These are phyloP conservation scores for Aspergillus ruber DNA, from an alignment of 2,329 filamentous ascomycete genomes.

Conservation along the genomic window DNA sequence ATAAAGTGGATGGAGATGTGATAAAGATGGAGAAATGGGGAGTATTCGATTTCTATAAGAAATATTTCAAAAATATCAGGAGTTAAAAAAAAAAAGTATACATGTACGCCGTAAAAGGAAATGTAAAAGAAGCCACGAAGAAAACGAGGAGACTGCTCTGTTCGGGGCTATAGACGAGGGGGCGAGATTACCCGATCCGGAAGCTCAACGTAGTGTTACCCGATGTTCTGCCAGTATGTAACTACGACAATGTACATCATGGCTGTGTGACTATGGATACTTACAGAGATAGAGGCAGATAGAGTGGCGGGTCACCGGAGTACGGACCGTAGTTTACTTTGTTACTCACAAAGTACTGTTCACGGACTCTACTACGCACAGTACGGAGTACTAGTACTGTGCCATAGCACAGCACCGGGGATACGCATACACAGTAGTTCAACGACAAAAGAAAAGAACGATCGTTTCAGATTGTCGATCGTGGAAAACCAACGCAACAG, in stretches of 20 bases:
- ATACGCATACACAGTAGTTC: neutral
- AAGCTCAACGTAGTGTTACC: neutral
- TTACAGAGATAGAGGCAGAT: neutral
- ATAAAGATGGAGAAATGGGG: neutral
- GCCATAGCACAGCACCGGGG: neutral
- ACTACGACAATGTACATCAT: neutral
- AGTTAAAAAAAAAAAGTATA: neutral
- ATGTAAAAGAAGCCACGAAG: neutral
- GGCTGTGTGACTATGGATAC: neutral
- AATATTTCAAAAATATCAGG: neutral
- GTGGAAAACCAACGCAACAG: neutral
- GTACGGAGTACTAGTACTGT: neutral
- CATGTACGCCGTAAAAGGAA: neutral
- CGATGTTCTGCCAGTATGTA: neutral
- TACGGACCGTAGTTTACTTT: too few species aligned
- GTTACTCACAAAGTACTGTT: too few species aligned
- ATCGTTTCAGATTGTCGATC: constrained; percentile 1
- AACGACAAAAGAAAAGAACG: neutral
- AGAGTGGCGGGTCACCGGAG: neutral
- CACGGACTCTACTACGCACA: too few species aligned
- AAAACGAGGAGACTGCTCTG: neutral
- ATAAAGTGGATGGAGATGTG: neutral
- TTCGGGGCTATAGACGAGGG: neutral
- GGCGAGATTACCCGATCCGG: neutral
- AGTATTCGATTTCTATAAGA: neutral